Base-by-base conservation (phyloP, 2,329 filamentous ascomycete genomes). In the Metarhizium sp. region DNA sequence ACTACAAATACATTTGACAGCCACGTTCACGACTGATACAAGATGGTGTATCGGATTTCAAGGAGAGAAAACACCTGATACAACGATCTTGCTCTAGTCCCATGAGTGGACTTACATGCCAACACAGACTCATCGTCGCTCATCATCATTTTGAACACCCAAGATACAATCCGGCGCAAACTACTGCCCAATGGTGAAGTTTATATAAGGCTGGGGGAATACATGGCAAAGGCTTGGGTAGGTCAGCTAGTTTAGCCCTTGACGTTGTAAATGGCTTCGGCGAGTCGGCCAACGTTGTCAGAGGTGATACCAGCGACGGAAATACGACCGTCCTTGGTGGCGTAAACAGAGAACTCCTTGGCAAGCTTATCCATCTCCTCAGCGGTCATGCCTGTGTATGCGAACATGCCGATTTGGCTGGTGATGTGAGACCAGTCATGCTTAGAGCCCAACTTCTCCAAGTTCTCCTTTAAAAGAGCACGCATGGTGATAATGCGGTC, bases 351-450 rank as follows among this genome's bases (percentile, higher is more conserved):
- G 81, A 94, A 90, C 79, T 97, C 90, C 79, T 95, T 91, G 63
- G 92, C 90, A 59, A 99, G 80, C 67, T 78, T 78, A 55, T 92
- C 88, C 90, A 97, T 96, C 78, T 96, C 88, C 75, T 92, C 86
- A 55, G 92, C 78, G 65, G 80, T 92, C 67, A 99, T 78, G 59
- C 94, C 94, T 53, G 94, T 99, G 82, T 95, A 99, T 65, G 94
- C 92, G 70, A 99, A 99, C 94, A 99, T 99, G 77, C 94, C 94
- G 67, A 99, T 99, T 83, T 95, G 90, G 75, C 81, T 92, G 64
- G 94, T 97, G 76, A 99, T 99, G 81, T 99, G 94, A 72, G 87
- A 89, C 94, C 94, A 99, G 79, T 97, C 90, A 75, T 95, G 90
- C 82, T 91, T 91, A 79, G 88, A 94, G 70, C 92, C 92, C 59